Evolutionary conservation across 495 filamentous ascomycete genomes (phyloP).

Genomic region (Hypomontagnella submonticulosa): DNA sequence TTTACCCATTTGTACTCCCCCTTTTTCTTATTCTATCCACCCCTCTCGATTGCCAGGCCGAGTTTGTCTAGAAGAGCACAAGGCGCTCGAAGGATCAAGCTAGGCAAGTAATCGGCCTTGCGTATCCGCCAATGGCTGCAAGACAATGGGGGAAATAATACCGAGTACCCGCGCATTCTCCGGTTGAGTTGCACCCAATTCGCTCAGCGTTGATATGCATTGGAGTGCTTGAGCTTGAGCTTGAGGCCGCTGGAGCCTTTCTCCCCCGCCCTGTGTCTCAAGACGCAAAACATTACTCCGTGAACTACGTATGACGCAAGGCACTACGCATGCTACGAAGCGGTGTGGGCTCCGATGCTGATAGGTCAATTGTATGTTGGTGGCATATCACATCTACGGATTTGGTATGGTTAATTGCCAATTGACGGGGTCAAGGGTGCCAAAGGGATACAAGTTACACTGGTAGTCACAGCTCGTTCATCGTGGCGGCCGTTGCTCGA

Average conservation of each 20-base stretch:
- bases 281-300: slow-evolving; percentile 41
- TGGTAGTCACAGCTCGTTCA: slow-evolving; percentile 8
- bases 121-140: slow-evolving; percentile 9
- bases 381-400: slow-evolving; percentile 30
- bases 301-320: slow-evolving; percentile 45
- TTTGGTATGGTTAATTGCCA: slow-evolving; percentile 16
- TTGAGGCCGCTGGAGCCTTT: slow-evolving; percentile 19
- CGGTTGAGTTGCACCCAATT: slow-evolving; percentile 25
- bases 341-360: slow-evolving; percentile 32
- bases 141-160: slow-evolving; percentile 2
- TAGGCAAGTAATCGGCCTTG: slow-evolving; percentile 8
- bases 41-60: slow-evolving; percentile 52
- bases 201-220: slow-evolving; percentile 18
- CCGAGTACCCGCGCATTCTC: slow-evolving; percentile 4
- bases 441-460: slow-evolving; percentile 19
- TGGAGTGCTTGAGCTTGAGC: slow-evolving; percentile 6
- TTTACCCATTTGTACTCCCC: slow-evolving; percentile 1
- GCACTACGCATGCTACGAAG: slow-evolving; percentile 31
- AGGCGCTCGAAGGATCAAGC: slow-evolving; percentile 16
- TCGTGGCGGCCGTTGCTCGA: slow-evolving; percentile 5
- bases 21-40: slow-evolving; percentile 6
- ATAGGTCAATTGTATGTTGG: slow-evolving; percentile 45
- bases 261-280: slow-evolving; percentile 17
- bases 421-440: neutral
- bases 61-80: slow-evolving; percentile 19